Conservation (phyloP, 1,284 basidiomycete genomes). For the Melampsora larici-populina region DNA sequence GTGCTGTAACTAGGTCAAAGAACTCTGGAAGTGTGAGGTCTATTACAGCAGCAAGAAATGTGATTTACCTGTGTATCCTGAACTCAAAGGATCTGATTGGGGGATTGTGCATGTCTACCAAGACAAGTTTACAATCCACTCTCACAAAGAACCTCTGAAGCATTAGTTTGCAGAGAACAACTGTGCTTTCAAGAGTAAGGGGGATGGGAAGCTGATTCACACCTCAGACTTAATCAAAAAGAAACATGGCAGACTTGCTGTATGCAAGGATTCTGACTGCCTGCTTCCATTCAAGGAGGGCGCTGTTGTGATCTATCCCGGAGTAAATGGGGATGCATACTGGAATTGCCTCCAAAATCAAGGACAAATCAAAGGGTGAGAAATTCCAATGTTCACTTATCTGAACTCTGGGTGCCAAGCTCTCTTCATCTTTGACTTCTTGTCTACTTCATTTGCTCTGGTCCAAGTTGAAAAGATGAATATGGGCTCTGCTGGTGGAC, state of each 20-base stretch:
- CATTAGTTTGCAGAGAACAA: not conserved
- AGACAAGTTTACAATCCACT: slow-evolving; percentile 9
- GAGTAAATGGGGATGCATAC: slow-evolving; percentile 8
- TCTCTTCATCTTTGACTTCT: too few relatives aligned
- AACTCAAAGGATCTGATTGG: not conserved
- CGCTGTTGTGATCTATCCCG: slow-evolving; percentile 14
- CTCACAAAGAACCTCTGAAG: not conserved
- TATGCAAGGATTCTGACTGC: not conserved
- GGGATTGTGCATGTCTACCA: slow-evolving; percentile 5
- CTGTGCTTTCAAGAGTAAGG: not conserved
- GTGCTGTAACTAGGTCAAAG: not conserved
- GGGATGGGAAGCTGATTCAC: not conserved
- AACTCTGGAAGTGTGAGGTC: too few relatives aligned
- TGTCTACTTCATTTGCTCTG: too few relatives aligned
- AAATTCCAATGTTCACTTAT: not conserved
- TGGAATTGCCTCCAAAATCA: slow-evolving; percentile 16
- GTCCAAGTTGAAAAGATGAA: too few relatives aligned
- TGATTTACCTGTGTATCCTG: too few relatives aligned
- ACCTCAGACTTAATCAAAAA: slow-evolving; percentile 8
- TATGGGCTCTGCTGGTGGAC: too few relatives aligned
- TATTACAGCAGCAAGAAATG: too few relatives aligned
- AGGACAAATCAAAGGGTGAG: not conserved
- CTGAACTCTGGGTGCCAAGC: not conserved
- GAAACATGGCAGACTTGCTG: not conserved
- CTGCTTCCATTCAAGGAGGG: not conserved